A percentile compares a stretch with the other conserved stretches of the same genome.
These are phyloP conservation scores for Rhodotorula sp. DNA, from an alignment of 1,284 basidiomycete genomes.

Conservation along the genomic window DNA sequence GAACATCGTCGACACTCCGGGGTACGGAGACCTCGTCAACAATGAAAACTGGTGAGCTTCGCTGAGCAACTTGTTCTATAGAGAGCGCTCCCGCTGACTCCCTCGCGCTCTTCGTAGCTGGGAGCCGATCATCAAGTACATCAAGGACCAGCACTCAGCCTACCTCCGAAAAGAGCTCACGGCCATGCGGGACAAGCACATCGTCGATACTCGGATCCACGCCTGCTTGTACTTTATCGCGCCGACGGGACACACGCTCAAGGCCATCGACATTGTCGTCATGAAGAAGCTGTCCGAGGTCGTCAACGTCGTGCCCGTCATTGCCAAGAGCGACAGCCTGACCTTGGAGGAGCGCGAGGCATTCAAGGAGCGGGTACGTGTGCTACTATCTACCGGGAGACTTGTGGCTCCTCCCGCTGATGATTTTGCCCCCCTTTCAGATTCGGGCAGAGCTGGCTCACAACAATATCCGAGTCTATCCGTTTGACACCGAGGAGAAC, in stretches of 20 bases:
- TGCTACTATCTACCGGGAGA: neutral
- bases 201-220: conserved; percentile 97
- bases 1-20: conserved; percentile 98
- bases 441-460: conserved; percentile 90
- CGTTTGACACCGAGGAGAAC: conserved; percentile 94
- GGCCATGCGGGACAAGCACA: conserved; percentile 96
- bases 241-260: conserved; percentile 79
- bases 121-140: conserved; percentile 98
- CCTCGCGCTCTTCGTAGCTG: conserved; percentile 59
- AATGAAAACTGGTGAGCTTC: conserved; percentile 84
- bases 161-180: conserved; percentile 99
- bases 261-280: conserved; percentile 84
- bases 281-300: conserved; percentile 99
- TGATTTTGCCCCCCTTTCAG: conserved; percentile 49
- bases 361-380: conserved; percentile 82
- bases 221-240: conserved; percentile 99
- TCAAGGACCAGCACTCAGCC: conserved; percentile 94
- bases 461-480: conserved; percentile 92
- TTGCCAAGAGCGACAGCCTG: conserved; percentile 95
- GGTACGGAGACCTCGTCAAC: conserved; percentile 98
- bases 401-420: no score
- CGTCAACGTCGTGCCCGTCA: conserved; percentile 97
- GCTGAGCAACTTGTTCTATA: no score
- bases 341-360: conserved; percentile 86
- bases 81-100: accelerated